Percentiles rank a stretch among this genome's conserved stretches.
phyloP scores from a whole-genome alignment of 1,139 yeast genomes.

The Hansenula lynferdii region DNA sequence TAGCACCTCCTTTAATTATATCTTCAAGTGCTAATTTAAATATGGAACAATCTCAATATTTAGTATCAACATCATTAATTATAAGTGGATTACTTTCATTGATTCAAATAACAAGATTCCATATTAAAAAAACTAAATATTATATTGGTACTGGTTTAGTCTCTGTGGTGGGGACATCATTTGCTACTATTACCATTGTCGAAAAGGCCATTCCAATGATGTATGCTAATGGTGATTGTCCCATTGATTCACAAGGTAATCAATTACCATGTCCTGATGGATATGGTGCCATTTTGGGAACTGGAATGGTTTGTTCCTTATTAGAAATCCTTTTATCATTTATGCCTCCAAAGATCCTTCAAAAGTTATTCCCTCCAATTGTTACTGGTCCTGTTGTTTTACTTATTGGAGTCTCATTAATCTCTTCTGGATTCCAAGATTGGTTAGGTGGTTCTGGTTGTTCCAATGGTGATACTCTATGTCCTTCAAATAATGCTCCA shows the following conservation, averaged over 20 bases:
- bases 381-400: conserved; percentile 93
- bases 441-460: conserved; percentile 88
- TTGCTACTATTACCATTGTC: conserved; percentile 81
- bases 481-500: conserved; percentile 44
- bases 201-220: conserved; percentile 71
- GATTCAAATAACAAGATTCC: conserved; percentile 78
- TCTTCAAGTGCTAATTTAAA: conserved; percentile 57
- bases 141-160: conserved; percentile 83
- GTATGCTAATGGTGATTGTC: conserved; percentile 71
- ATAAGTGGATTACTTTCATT: conserved; percentile 68
- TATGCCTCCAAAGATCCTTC: conserved; percentile 65
- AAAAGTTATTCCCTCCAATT: conserved; percentile 75
- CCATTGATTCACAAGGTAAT: conserved; percentile 50
- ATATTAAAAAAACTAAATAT: conserved; percentile 63
- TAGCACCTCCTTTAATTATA: conserved; percentile 76
- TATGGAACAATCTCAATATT: conserved; percentile 49
- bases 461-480: conserved; percentile 33
- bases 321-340: conserved; percentile 70
- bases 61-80: conserved; percentile 73
- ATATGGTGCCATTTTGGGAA: conserved; percentile 76
- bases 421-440: conserved; percentile 72
- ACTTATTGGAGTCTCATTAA: conserved; percentile 67
- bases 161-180: conserved; percentile 86
- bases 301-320: conserved; percentile 68
- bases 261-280: conserved; percentile 83